Evolutionary conservation across 768 basidiomycete genomes (phyloP), one percentile per base, ranked within the genome.

Genomic region (Antrodiella citrinella): DNA sequence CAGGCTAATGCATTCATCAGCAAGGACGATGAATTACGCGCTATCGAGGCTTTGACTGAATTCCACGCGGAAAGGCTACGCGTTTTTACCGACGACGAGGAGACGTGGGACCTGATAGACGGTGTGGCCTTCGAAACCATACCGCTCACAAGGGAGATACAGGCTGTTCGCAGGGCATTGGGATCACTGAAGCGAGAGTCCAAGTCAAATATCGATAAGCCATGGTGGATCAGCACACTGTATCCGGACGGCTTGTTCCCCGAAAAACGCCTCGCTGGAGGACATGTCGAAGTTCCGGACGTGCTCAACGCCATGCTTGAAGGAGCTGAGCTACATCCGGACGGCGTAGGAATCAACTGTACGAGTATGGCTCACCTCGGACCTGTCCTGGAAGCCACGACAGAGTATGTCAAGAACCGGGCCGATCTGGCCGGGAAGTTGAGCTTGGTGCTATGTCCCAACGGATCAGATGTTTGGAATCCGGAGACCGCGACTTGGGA

Each of bases 61-160:
- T 91, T 85, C 57, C 88, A 91, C 60, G 64, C 79, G 15, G 73
- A 78, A 41, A 73, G 86, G 4, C 70, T 91, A 26, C 57, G 67
- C 39, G 66, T 78, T 2, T 84, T 80, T 59, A 70, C 77, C 1
- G 59, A 64, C 4, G 71, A 84, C 51, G 49, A 59, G 3, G 66
- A 69, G 23, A 63, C 68, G 1, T 91, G 86, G 86, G 54, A 62
- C 30, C 59, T 60, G 10, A 66, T 91, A 48, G 81, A 85, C 49
- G 75, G 71, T 52, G 55, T 91, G 45, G 84, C 82, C 10, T 91
- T 91, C 61, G 90, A 91, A 70, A 91, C 87, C 0, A 67, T 91
- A 3, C 86, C 89, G 0, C 68, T 89, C 2, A 59, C 73, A 5
- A 67, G 80, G 26, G 90, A 91, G 62, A 71, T 85, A 3, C 62